These are phyloP conservation scores for Lactifluus pinguis DNA, from an alignment of 768 basidiomycete species.

Conservation along the genomic window DNA sequence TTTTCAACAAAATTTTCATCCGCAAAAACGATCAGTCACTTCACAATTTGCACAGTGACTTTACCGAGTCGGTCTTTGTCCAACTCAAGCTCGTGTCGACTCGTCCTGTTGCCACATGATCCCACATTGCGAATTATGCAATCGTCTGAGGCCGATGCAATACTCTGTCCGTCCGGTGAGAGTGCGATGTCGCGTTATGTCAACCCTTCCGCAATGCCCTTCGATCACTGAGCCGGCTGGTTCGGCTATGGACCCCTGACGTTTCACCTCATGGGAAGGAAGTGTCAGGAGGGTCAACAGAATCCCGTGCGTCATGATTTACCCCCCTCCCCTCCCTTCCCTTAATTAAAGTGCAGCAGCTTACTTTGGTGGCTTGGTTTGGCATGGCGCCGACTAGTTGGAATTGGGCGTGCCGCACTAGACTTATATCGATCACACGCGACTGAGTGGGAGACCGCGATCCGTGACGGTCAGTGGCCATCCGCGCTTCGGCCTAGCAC, in stretches of 20 bases:
- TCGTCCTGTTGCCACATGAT: too few species aligned
- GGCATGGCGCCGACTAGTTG: slow-evolving; percentile 34
- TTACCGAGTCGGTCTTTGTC: too few species aligned
- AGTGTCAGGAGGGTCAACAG: slow-evolving; percentile 61
- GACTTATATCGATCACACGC: slow-evolving; percentile 49
- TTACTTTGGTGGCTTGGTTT: neutral
- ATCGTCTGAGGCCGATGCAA: too few species aligned
- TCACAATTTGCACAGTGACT: too few species aligned
- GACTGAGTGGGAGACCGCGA: slow-evolving; percentile 55
- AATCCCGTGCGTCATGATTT: slow-evolving; percentile 50
- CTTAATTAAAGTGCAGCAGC: slow-evolving; percentile 4
- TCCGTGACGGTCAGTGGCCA: slow-evolving; percentile 62
- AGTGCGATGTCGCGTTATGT: slow-evolving; percentile 77
- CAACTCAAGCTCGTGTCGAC: too few species aligned
- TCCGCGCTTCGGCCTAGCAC: slow-evolving; percentile 66
- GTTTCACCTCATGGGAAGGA: slow-evolving; percentile 75
- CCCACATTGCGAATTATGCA: too few species aligned
- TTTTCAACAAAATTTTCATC: too few species aligned
- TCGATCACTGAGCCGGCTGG: slow-evolving; percentile 51
- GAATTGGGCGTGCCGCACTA: slow-evolving; percentile 58
- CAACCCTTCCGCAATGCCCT: slow-evolving; percentile 72
- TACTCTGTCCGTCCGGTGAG: too few species aligned
- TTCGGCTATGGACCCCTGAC: slow-evolving; percentile 71
- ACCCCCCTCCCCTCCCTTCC: neutral
- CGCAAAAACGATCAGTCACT: too few species aligned